A percentile compares a stretch with the other conserved stretches of the same genome.
Evolutionary conservation across 345 rosid species (phyloP).

Genomic region (Dipteronia dyeriana): DNA sequence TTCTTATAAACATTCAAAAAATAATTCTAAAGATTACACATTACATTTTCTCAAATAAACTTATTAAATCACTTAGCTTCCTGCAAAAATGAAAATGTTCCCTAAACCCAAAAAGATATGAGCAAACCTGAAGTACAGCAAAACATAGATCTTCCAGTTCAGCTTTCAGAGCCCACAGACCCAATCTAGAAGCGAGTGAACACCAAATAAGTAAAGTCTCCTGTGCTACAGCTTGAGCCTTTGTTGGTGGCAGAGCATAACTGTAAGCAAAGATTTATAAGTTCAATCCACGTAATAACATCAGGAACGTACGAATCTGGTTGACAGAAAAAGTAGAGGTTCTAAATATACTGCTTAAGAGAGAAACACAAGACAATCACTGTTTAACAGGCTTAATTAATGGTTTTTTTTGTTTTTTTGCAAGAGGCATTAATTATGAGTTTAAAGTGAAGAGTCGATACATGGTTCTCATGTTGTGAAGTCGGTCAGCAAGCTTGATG

Average conservation of each 20-base stretch:
- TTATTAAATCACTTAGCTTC: slow-evolving; percentile 10
- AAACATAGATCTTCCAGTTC: slow-evolving; percentile 76
- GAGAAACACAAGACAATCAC: not conserved
- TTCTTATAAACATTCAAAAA: not conserved
- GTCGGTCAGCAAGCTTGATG: slow-evolving; percentile 81
- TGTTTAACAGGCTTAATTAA: not conserved
- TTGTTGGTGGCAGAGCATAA: slow-evolving; percentile 55
- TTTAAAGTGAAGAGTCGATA: slow-evolving; percentile 30
- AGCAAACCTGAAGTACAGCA: slow-evolving; percentile 72
- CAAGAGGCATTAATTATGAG: not conserved
- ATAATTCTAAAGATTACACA: not conserved
- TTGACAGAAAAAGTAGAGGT: not conserved
- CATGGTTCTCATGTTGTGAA: slow-evolving; percentile 89
- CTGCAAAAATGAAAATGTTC: slow-evolving; percentile 4
- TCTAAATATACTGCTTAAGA: slow-evolving; percentile 1
- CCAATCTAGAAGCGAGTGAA: slow-evolving; percentile 78
- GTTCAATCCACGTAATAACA: slow-evolving; percentile 7
- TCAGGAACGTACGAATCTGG: not conserved
- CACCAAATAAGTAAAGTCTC: slow-evolving; percentile 78
- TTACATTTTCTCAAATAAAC: not conserved
- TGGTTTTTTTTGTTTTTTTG: not conserved
- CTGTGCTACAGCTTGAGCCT: slow-evolving; percentile 77
- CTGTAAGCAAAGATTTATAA: slow-evolving; percentile 34
- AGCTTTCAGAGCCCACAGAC: slow-evolving; percentile 76
- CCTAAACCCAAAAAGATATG: not conserved